Percentiles rank a stretch among this genome's conserved stretches.
phyloP scores from a whole-genome alignment of 1,284 basidiomycete species.

The Ceratobasidium papillatum region DNA sequence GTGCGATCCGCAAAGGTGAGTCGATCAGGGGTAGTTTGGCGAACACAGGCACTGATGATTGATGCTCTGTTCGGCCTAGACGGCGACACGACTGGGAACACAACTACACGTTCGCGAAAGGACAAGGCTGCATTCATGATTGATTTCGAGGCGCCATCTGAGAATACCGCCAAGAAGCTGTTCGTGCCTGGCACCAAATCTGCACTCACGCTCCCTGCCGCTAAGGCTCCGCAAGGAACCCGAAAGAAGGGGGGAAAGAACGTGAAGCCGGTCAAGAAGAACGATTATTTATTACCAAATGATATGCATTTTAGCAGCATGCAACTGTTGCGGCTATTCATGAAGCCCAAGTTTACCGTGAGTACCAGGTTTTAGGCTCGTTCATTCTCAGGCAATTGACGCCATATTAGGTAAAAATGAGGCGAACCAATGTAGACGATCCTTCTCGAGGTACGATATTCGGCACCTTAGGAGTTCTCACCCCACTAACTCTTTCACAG shows the following conservation, averaged over 20 bases:
- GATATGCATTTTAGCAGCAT: conserved; percentile 97
- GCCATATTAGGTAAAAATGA: conserved; percentile 74
- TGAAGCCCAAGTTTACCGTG: conserved; percentile 95
- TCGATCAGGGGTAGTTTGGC: conserved; percentile 35
- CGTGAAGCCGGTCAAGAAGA: conserved; percentile 67
- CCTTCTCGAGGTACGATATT: conserved; percentile 19
- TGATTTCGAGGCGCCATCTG: conserved; percentile 74
- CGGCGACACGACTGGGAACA: conserved; percentile 62
- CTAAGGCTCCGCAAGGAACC: conserved; percentile 55
- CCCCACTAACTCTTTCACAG: conserved; percentile 47
- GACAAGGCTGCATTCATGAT: conserved; percentile 91
- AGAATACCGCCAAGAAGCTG: conserved; percentile 76
- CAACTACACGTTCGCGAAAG: conserved; percentile 53
- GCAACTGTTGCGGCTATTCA: conserved; percentile 89
- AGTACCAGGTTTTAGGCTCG: conserved; percentile 48
- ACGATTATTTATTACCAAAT: conserved; percentile 87
- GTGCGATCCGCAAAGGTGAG: conserved; percentile 77
- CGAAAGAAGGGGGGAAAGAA: conserved; percentile 58
- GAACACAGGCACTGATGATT: conserved; percentile 20
- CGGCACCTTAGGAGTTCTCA: background rate
- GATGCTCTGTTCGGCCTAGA: conserved; percentile 56
- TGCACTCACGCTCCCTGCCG: conserved; percentile 72
- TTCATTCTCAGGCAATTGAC: conserved; percentile 19
- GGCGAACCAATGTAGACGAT: conserved; percentile 65
- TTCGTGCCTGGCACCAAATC: conserved; percentile 79